These are phyloP conservation scores for Linnemannia elongata DNA, from an alignment of 192 early-diverging fungal genomes.

Conservation along the genomic window DNA sequence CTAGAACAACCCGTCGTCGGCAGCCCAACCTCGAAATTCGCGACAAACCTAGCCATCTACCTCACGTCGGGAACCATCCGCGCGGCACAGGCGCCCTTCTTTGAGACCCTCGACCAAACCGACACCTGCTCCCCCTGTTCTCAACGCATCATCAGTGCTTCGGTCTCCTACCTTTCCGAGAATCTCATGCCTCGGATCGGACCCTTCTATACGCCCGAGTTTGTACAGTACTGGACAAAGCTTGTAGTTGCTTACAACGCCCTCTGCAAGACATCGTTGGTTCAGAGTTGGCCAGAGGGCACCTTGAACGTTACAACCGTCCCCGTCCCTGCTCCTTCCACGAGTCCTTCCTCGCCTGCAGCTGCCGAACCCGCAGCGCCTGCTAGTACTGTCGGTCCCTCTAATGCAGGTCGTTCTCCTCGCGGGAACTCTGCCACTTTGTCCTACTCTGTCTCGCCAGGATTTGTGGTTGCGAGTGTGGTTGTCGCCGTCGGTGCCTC, in stretches of 20 bases:
- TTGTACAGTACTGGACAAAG: constrained; percentile 45
- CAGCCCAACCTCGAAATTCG: constrained; percentile 4
- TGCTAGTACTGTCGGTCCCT: no score
- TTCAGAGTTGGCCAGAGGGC: constrained; percentile 37
- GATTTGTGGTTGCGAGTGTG: no score
- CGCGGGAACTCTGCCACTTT: no score
- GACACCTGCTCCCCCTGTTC: constrained; percentile 46
- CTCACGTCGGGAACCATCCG: constrained; percentile 27
- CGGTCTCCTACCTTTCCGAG: constrained; percentile 18
- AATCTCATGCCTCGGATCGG: constrained; percentile 31
- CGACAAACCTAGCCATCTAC: constrained; percentile 24
- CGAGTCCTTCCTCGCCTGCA: no score
- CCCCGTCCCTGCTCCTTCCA: background rate
- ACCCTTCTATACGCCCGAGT: constrained; percentile 27
- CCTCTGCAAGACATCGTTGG: constrained; percentile 25
- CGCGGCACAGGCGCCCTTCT: constrained; percentile 23
- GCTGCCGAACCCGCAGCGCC: no score
- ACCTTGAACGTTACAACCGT: constrained; percentile 16
- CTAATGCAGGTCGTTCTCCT: no score
- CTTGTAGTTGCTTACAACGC: constrained; percentile 21
- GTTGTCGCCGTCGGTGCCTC: no score
- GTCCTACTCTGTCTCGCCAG: no score
- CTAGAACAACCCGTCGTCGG: constrained; percentile 16
- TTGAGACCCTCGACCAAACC: constrained; percentile 15
- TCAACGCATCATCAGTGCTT: constrained; percentile 21